phyloP scores from a whole-genome alignment of 805 yeast genomes.

The Lipomyces japonicus region DNA sequence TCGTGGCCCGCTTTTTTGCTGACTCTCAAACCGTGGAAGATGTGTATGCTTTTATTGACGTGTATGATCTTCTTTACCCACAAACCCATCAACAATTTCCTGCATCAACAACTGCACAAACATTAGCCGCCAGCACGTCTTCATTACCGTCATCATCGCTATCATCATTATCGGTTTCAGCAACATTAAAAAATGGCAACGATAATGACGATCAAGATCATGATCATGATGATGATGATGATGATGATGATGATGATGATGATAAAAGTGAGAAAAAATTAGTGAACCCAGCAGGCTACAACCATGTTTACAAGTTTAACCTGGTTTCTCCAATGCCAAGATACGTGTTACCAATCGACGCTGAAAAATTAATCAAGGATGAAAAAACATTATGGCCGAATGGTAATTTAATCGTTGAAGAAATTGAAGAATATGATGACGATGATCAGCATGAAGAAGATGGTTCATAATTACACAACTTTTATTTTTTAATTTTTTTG shows the following conservation, averaged over 20 bases:
- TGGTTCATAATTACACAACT: not conserved
- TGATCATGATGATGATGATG: not conserved
- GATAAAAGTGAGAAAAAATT: slow-evolving; percentile 27
- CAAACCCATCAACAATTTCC: slow-evolving; percentile 1
- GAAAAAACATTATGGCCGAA: slow-evolving; percentile 55
- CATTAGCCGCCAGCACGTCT: not conserved
- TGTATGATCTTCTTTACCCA: slow-evolving; percentile 35
- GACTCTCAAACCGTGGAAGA: slow-evolving; percentile 50
- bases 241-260: not conserved
- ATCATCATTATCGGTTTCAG: not conserved
- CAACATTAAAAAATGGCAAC: too few species aligned
- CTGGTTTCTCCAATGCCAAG: slow-evolving; percentile 59
- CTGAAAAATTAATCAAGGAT: slow-evolving; percentile 40
- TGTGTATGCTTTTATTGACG: slow-evolving; percentile 67
- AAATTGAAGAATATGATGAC: slow-evolving; percentile 21
- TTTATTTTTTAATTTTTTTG: too few species aligned
- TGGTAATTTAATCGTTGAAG: slow-evolving; percentile 59
- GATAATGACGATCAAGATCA: not conserved
- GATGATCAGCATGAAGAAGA: slow-evolving; percentile 1
- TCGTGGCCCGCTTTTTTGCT: slow-evolving; percentile 48
- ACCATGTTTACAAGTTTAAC: slow-evolving; percentile 48
- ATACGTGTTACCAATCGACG: slow-evolving; percentile 40
- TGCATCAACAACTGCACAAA: slow-evolving; percentile 2
- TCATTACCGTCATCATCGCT: slow-evolving; percentile 1
- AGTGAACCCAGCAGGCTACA: slow-evolving; percentile 42